phyloP scores from a whole-genome alignment of 176 grass and related monocot genomes.

The bread wheat (Triticum aestivum) region DNA sequence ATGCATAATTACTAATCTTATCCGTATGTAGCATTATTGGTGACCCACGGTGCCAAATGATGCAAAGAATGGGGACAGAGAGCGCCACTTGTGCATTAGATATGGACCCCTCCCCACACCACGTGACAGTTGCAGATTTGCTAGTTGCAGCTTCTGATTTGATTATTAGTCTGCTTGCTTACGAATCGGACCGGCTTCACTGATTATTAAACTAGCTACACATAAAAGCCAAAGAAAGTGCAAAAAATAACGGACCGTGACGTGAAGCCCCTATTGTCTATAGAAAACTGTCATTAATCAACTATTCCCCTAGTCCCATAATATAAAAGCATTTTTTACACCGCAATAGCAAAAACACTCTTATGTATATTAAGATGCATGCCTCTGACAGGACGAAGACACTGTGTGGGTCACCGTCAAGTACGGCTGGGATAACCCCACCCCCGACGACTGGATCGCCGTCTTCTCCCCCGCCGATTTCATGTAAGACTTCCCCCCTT shows the following conservation, averaged over 20 bases:
- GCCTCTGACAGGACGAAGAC: conserved; percentile 56
- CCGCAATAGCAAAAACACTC: no score
- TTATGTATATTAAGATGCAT: background rate
- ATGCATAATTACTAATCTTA: no score
- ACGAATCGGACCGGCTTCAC: background rate
- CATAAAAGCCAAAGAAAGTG: background rate
- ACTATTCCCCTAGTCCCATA: no score
- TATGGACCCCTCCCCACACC: background rate
- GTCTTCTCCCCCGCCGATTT: conserved; percentile 86
- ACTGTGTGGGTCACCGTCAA: conserved; percentile 59
- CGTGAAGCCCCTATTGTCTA: no score
- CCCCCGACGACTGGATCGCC: conserved; percentile 73
- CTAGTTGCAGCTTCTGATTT: background rate
- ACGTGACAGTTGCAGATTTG: background rate
- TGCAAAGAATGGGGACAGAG: background rate
- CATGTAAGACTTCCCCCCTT: conserved; percentile 23
- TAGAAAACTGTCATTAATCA: no score
- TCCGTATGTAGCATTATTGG: no score
- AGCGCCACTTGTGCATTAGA: background rate
- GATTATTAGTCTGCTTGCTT: background rate
- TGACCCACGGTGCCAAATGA: background rate
- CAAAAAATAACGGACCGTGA: no score
- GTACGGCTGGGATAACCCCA: conserved; percentile 37
- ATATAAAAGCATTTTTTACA: no score
- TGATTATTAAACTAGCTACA: background rate